A percentile compares a stretch with the other conserved stretches of the same genome.
Evolutionary conservation across 1,139 yeast genomes (phyloP).

Genomic region (Kurtzmaniella quercitrusa): DNA sequence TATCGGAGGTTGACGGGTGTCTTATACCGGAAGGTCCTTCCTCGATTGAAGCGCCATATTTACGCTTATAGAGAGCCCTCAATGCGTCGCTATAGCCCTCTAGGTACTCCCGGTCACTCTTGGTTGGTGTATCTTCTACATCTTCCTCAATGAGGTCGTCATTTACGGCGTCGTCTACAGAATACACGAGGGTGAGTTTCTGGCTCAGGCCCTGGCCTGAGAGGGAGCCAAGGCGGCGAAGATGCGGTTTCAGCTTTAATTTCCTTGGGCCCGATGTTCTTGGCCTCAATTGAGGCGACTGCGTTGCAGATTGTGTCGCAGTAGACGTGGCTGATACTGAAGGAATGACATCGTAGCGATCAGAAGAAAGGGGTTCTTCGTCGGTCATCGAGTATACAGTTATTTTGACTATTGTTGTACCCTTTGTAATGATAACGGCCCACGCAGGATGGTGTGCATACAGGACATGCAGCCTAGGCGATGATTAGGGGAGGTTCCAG

Average conservation of each 20-base stretch:
- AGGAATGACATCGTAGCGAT: background rate
- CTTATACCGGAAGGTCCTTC: background rate
- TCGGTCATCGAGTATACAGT: background rate
- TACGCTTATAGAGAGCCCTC: slow-evolving; percentile 33
- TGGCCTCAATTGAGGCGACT: slow-evolving; percentile 7
- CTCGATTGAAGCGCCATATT: slow-evolving; percentile 7
- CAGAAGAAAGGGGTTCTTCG: background rate
- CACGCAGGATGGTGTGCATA: background rate
- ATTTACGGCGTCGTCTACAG: slow-evolving; percentile 68
- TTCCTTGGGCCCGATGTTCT: slow-evolving; percentile 15
- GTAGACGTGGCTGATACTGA: background rate
- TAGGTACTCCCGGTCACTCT: slow-evolving; percentile 53
- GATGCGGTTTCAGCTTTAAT: slow-evolving; percentile 19
- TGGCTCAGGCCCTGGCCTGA: slow-evolving; percentile 15
- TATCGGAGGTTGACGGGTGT: background rate
- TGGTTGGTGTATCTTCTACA: slow-evolving; percentile 28
- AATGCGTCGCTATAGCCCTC: slow-evolving; percentile 75
- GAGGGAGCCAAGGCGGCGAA: slow-evolving; percentile 19
- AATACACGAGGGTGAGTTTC: slow-evolving; percentile 44
- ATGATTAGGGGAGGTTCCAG: too few relatives aligned
- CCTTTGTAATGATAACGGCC: background rate
- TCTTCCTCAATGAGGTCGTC: slow-evolving; percentile 39
- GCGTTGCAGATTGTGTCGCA: background rate
- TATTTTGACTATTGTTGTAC: background rate
- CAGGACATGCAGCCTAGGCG: background rate